Evolutionary conservation across 108 stramenopile genomes (phyloP).

Genomic region (Asterionellopsis glacialis): DNA sequence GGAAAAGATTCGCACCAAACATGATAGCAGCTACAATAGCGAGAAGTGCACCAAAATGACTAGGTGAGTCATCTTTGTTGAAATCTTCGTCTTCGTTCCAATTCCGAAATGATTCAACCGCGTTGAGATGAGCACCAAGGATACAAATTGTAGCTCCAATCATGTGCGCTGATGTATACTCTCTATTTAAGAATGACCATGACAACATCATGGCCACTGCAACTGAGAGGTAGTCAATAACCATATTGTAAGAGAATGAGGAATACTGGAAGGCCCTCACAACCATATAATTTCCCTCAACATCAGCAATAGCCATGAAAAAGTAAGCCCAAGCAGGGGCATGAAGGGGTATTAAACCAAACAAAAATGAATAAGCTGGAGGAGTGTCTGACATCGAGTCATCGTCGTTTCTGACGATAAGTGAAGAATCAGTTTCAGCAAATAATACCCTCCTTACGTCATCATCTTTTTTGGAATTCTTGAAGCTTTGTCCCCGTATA

Average conservation of each 20-base stretch:
- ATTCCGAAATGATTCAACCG: background rate
- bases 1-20: slow-evolving; percentile 59
- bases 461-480: background rate
- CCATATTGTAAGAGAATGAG: background rate
- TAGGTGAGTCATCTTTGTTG: background rate
- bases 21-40: slow-evolving; percentile 1
- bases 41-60: background rate
- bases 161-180: background rate
- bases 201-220: slow-evolving; percentile 1
- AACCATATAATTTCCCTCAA: background rate
- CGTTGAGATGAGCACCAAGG: background rate
- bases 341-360: background rate
- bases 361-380: too few relatives aligned
- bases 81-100: background rate
- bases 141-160: slow-evolving; percentile 1
- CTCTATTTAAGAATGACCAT: background rate
- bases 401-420: too few relatives aligned
- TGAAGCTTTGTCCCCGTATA: background rate
- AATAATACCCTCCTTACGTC: slow-evolving; percentile 30
- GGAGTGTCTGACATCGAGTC: too few relatives aligned
- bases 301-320: background rate
- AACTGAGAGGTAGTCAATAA: slow-evolving; percentile 1
- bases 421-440: slow-evolving; percentile 23
- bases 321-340: slow-evolving; percentile 1
- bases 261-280: background rate